Conservation (phyloP, 768 basidiomycete species). For the Leccinum aurantiacum region DNA sequence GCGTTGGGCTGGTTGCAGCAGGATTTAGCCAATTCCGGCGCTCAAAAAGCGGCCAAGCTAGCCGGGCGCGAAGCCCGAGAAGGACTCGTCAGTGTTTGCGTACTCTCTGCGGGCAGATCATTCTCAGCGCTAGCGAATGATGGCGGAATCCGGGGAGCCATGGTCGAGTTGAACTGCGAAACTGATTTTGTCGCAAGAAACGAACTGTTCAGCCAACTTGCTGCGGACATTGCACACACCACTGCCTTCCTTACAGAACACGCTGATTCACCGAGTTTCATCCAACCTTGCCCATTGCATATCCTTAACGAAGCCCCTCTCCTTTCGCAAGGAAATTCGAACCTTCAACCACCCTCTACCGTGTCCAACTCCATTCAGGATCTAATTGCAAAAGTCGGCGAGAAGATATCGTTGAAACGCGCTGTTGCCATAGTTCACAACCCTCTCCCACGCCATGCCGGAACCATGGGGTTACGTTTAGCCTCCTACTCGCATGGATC, state of each 20-base stretch:
- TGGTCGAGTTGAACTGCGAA: constrained; percentile 94
- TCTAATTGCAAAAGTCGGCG: constrained; percentile 73
- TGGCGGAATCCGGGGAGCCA: constrained; percentile 68
- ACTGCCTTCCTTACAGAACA: constrained; percentile 68
- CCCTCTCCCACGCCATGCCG: constrained; percentile 36
- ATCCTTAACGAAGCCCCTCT: constrained; percentile 63
- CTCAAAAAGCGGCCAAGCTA: constrained; percentile 81
- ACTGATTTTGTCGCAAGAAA: constrained; percentile 95
- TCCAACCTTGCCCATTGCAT: constrained; percentile 54
- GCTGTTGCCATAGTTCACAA: constrained; percentile 45
- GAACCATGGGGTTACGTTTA: constrained; percentile 45
- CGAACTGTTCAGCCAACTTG: constrained; percentile 74
- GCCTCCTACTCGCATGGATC: constrained; percentile 62
- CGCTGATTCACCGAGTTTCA: constrained; percentile 31
- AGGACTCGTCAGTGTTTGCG: constrained; percentile 75
- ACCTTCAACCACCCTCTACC: constrained; percentile 43
- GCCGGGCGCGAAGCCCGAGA: constrained; percentile 71
- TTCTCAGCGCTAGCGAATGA: constrained; percentile 32
- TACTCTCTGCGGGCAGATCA: constrained; percentile 64
- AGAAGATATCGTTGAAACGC: constrained; percentile 71
- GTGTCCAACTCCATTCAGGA: constrained; percentile 66
- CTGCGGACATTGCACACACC: constrained; percentile 79
- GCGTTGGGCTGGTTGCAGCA: constrained; percentile 82
- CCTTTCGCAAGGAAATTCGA: constrained; percentile 40
- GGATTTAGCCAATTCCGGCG: constrained; percentile 69